phyloP scores from a whole-genome alignment of 345 rosid genomes.

The Mallotus nudiflorus region DNA sequence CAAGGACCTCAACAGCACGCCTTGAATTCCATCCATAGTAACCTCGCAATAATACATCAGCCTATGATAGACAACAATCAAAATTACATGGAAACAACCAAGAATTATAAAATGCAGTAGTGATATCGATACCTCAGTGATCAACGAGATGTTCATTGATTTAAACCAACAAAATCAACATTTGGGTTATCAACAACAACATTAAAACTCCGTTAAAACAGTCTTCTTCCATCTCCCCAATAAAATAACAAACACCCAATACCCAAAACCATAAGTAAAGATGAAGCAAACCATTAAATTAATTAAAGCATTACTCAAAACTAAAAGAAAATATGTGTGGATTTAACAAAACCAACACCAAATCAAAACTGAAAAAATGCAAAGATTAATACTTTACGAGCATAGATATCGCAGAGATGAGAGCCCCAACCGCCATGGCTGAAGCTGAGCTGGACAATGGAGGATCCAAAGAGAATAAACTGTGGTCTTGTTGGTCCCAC shows the following conservation, averaged over 20 bases:
- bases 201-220: neutral
- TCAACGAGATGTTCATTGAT: neutral
- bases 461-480: constrained; percentile 94
- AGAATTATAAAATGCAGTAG: neutral
- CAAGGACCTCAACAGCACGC: constrained; percentile 81
- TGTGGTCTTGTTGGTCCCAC: constrained; percentile 87
- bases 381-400: constrained; percentile 64
- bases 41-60: constrained; percentile 82
- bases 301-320: neutral
- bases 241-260: neutral
- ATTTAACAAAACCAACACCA: neutral
- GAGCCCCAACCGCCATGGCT: constrained; percentile 96
- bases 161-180: neutral
- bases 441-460: constrained; percentile 92
- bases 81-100: neutral
- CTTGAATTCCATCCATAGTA: constrained; percentile 93
- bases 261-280: neutral
- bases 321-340: neutral
- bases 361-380: neutral
- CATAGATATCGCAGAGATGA: constrained; percentile 78
- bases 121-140: too few relatives aligned
- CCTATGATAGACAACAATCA: constrained; percentile 38
- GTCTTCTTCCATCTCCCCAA: neutral
- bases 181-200: neutral
- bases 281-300: neutral